A percentile compares a stretch with the other conserved stretches of the same genome.
phyloP scores from a whole-genome alignment of 306 rosid species.

The Abrus pulchellus region DNA sequence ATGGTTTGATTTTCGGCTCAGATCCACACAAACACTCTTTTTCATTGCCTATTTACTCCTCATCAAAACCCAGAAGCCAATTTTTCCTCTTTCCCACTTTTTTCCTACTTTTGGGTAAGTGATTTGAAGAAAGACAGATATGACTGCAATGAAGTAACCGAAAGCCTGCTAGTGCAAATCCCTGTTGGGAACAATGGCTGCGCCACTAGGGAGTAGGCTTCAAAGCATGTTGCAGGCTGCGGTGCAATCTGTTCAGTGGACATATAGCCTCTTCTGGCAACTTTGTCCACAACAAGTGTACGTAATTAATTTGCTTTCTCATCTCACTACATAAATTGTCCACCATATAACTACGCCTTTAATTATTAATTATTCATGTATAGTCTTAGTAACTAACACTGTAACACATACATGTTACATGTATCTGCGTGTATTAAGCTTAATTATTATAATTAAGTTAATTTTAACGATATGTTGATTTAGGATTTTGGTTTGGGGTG shows the following conservation, averaged over 20 bases:
- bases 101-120: conserved; percentile 30
- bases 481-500: conserved; percentile 87
- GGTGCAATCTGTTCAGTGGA: conserved; percentile 98
- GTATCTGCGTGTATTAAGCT: background rate
- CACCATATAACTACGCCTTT: too few species aligned
- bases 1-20: conserved; percentile 55
- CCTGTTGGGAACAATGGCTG: conserved; percentile 56
- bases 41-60: conserved; percentile 28
- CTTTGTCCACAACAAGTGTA: conserved; percentile 88
- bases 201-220: conserved; percentile 59
- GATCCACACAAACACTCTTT: conserved; percentile 12
- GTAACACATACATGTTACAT: background rate
- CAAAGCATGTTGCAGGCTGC: conserved; percentile 83
- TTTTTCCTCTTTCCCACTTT: conserved; percentile 9
- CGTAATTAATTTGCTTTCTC: background rate
- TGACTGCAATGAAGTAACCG: conserved; percentile 22
- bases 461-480: conserved; percentile 14
- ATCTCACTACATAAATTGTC: background rate
- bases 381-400: too few species aligned
- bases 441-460: background rate
- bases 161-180: conserved; percentile 33
- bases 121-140: conserved; percentile 16
- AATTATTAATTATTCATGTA: too few species aligned
- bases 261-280: conserved; percentile 96
- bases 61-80: conserved; percentile 44